Evolutionary conservation across 768 basidiomycete species (phyloP).

Genomic region (Leucocoprinus leucothites): DNA sequence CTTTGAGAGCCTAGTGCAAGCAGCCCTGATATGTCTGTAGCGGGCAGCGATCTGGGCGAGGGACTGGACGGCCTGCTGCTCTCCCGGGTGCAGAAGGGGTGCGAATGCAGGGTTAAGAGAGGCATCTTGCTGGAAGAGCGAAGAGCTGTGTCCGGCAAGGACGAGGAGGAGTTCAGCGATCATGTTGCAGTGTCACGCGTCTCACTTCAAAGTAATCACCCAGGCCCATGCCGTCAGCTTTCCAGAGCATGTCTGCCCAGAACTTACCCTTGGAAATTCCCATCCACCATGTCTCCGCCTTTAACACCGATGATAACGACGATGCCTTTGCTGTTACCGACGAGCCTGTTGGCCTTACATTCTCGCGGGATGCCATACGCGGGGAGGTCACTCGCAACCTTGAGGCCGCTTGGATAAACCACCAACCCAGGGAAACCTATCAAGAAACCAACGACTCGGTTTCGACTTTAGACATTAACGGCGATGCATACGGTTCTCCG

Average conservation of each 20-base stretch:
- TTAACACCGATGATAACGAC: constrained; percentile 46
- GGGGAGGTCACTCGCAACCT: constrained; percentile 53
- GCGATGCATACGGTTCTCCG: not conserved
- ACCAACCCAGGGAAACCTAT: not conserved
- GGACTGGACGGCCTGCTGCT: constrained; percentile 78
- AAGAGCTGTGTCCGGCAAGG: constrained; percentile 84
- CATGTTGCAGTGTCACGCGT: constrained; percentile 40
- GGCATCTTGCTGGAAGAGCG: constrained; percentile 67
- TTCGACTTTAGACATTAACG: constrained; percentile 53
- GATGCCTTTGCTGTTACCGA: constrained; percentile 70
- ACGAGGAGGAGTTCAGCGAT: constrained; percentile 87
- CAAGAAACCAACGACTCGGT: not conserved
- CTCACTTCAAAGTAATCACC: constrained; percentile 10
- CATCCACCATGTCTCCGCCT: constrained; percentile 24
- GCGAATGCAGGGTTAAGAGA: constrained; percentile 60
- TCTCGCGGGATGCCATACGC: constrained; percentile 60
- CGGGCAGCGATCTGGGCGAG: constrained; percentile 72
- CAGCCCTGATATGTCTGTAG: constrained; percentile 68
- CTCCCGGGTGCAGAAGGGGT: constrained; percentile 84
- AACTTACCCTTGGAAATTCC: constrained; percentile 14
- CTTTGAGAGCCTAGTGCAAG: constrained; percentile 46
- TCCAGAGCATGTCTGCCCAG: constrained; percentile 11
- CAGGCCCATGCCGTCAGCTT: constrained; percentile 10
- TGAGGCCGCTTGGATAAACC: constrained; percentile 26
- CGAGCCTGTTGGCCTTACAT: constrained; percentile 43